These are phyloP conservation scores for Meredithiella fracta DNA, from an alignment of 2,329 filamentous ascomycete species.

Conservation along the genomic window DNA sequence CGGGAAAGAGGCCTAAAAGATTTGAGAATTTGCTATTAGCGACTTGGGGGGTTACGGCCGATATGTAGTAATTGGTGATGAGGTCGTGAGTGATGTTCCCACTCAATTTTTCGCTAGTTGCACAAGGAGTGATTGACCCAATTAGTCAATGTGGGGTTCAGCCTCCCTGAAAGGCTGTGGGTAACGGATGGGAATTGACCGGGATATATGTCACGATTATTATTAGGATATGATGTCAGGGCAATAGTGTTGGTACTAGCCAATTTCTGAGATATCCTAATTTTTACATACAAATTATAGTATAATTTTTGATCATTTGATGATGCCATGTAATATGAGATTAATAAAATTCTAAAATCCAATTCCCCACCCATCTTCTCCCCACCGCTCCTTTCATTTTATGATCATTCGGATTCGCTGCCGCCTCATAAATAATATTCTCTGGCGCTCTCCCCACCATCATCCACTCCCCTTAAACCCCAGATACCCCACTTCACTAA, in stretches of 20 bases:
- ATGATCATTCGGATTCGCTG: conserved; percentile 82
- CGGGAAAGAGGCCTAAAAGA: not conserved
- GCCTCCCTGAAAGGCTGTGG: not conserved
- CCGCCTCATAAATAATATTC: conserved; percentile 83
- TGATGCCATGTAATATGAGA: not conserved
- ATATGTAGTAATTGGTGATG: not conserved
- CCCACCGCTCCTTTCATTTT: conserved; percentile 40
- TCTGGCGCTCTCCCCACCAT: conserved; percentile 53
- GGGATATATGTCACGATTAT: too few species aligned
- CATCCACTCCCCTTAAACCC: conserved; percentile 96
- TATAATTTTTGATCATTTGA: not conserved
- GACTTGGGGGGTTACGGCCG: not conserved
- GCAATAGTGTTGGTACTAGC: too few species aligned
- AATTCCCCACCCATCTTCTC: conserved; percentile 41
- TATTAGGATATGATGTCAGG: too few species aligned
- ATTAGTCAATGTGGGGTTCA: not conserved
- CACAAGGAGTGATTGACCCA: not conserved
- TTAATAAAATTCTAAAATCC: conserved; percentile 19
- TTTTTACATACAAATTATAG: too few species aligned
- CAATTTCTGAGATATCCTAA: too few species aligned
- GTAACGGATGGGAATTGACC: not conserved
- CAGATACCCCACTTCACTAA: conserved; percentile 63
- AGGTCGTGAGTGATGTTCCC: not conserved
- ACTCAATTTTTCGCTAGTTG: not conserved
- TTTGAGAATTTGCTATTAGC: not conserved